A percentile compares a stretch with the other conserved stretches of the same genome.
Evolutionary conservation across 768 basidiomycete genomes (phyloP).

Genomic region (Lanmaoa rubissima): DNA sequence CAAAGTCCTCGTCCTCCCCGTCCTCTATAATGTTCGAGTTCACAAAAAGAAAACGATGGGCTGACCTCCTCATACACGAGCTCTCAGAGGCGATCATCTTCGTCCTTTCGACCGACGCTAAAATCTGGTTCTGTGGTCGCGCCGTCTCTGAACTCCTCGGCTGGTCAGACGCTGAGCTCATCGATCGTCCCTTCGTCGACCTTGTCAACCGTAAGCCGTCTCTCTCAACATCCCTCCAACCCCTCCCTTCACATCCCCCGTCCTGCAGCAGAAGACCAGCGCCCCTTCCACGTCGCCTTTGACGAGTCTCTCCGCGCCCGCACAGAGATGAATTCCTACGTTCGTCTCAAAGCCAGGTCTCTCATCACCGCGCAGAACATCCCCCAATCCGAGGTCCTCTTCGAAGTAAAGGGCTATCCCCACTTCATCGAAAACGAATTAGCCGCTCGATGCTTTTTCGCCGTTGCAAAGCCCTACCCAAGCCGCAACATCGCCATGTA

Average conservation of each 20-base stretch:
- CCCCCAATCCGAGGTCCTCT: slow-evolving; percentile 51
- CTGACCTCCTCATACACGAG: slow-evolving; percentile 74
- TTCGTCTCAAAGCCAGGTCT: slow-evolving; percentile 55
- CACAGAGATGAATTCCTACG: slow-evolving; percentile 53
- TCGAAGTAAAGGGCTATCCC: slow-evolving; percentile 69
- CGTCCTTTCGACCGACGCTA: slow-evolving; percentile 60
- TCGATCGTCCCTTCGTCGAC: slow-evolving; percentile 64
- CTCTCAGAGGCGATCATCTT: slow-evolving; percentile 71
- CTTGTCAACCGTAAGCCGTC: slow-evolving; percentile 58
- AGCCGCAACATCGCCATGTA: slow-evolving; percentile 70
- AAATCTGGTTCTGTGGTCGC: slow-evolving; percentile 67
- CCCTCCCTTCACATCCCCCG: not conserved
- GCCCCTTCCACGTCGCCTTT: slow-evolving; percentile 46
- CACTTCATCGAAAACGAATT: slow-evolving; percentile 41
- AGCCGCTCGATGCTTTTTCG: slow-evolving; percentile 64
- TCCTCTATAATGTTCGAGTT: slow-evolving; percentile 61
- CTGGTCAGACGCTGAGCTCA: slow-evolving; percentile 70
- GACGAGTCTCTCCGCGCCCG: slow-evolving; percentile 50
- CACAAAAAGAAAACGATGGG: slow-evolving; percentile 85
- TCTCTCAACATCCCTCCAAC: not conserved
- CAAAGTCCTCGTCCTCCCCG: slow-evolving; percentile 5
- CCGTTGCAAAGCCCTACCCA: slow-evolving; percentile 74
- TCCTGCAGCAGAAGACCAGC: slow-evolving; percentile 54
- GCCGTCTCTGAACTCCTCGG: slow-evolving; percentile 72
- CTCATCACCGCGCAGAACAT: slow-evolving; percentile 26